Base-by-base conservation (phyloP, 1,139 yeast species). In the Scheffersomyces segobiensis region DNA sequence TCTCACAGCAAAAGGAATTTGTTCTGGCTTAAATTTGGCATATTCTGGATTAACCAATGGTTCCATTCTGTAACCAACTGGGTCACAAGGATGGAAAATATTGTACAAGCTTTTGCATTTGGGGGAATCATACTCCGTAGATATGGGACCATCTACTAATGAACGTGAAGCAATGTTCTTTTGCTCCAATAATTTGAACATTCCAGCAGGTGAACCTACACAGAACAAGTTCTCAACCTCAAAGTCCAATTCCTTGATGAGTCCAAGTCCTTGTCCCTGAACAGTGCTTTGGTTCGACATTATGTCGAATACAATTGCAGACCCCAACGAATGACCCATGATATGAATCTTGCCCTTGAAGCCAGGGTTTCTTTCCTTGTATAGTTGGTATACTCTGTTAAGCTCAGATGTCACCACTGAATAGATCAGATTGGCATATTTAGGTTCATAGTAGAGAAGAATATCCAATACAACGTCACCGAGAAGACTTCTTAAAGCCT, bases 261-360 rank as follows among this genome's bases (percentile, higher is more conserved):
- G 63, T 57, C 71, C 66, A 0, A 67, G 65, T 4, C 67, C 68
- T 1, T 60, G 62, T 0, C 73, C 70, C 1, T 63, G 49, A 2
- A 66, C 59, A 53, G 73, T 71, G 1, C 87, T 85, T 68, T 89
- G 96, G 42, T 78, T 70, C 1, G 90, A 79, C 49, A 93, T 72
- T 49, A 95, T 79, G 71, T 95, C 99, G 64, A 91, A 86, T 1
- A 89, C 83, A 56, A 95, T 91, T 0, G 95, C 88, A 19, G 97
- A 89, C 0, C 99, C 99, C 32, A 95, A 75, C 0, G 98, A 93
- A 71, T 95, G 99, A 1, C 98, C 98, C 66, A 95, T 78, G 2
- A 95, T 71, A 66, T 93, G 93, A 0, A 93, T 87, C 60, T 87
- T 84, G 0, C 98, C 98, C 22, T 85, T 79, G 72, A 92, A 93